Base-by-base conservation (phyloP, 495 filamentous ascomycete genomes). In the Copromyces sp. region DNA sequence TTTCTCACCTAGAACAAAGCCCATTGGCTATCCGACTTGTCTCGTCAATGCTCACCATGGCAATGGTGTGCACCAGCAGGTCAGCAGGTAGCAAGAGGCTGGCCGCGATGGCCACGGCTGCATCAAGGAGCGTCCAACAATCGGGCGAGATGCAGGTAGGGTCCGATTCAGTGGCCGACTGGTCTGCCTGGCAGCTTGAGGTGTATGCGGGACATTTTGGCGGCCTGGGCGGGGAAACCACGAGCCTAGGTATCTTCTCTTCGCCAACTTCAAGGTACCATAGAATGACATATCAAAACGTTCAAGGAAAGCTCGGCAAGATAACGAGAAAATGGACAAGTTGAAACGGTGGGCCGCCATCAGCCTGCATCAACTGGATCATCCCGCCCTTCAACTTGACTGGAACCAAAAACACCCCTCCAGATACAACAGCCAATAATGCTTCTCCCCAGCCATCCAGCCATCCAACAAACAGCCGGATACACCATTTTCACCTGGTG, bases 391-490 rank as follows among this genome's bases (percentile, higher is more conserved):
- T 65, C 53, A 73, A 75, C 72, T 17, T 69, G 69, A 44, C 68
- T 74, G 75, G 71, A 65, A 69, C 40, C 41, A 47, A 16, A 38
- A 39, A 53, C n/a, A 42, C 69, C 39, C 71, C 72, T 71, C 69
- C 72, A 35, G 47, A 69, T 73, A 68, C 74, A 69, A 32, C 69
- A 69, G 65, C 83, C 83, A 85, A 85, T 84, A 76, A 76, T 73
- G 78, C 68, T 47, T 71, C 73, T 69, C 76, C 80, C 82, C 83
- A 85, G 82, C 83, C 83, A 83, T 83, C 82, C 83, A 85, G 81
- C 83, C 83, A 83, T 83, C 81, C 80, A 72, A 71, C 78, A 78
- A 80, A 81, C 70, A 70, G 53, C 32, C 59, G n/a, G 24, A 70
- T 70, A 40, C 39, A 29, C 6, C 38, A 68, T 71, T 69, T 73